phyloP scores from a whole-genome alignment of 768 basidiomycete species.

The Pisolithus tinctorius region DNA sequence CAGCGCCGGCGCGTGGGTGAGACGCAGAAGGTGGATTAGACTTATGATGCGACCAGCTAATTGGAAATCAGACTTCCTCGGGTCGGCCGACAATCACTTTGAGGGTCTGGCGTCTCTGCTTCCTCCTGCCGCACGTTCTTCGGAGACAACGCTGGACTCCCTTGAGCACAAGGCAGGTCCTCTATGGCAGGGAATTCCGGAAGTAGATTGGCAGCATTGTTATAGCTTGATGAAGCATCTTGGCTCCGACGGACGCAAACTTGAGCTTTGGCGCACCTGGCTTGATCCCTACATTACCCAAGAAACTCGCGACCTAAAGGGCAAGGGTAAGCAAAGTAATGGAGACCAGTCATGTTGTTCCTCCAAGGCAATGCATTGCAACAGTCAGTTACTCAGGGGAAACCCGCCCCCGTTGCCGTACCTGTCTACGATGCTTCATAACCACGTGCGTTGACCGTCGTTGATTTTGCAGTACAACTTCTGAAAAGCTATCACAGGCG shows the following conservation, averaged over 20 bases:
- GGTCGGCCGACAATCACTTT: slow-evolving; percentile 1
- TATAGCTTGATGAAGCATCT: slow-evolving; percentile 44
- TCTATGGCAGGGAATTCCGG: slow-evolving; percentile 48
- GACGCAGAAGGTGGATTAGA: slow-evolving; percentile 76
- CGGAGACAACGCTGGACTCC: slow-evolving; percentile 8
- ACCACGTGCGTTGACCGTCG: slow-evolving; percentile 43
- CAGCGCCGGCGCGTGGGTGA: slow-evolving; percentile 66
- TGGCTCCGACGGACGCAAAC: slow-evolving; percentile 61
- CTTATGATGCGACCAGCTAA: slow-evolving; percentile 70
- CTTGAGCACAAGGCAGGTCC: slow-evolving; percentile 24
- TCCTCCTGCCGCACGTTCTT: slow-evolving; percentile 25
- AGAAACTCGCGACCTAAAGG: slow-evolving; percentile 17
- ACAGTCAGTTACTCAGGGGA: not conserved
- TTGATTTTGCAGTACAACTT: slow-evolving; percentile 1
- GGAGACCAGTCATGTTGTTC: slow-evolving; percentile 23
- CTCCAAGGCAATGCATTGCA: not conserved
- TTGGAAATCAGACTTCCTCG: slow-evolving; percentile 2
- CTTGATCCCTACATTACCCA: slow-evolving; percentile 35
- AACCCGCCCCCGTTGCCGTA: slow-evolving; percentile 31
- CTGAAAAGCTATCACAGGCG: slow-evolving; percentile 35
- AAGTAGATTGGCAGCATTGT: slow-evolving; percentile 57
- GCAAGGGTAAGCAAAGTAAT: slow-evolving; percentile 40
- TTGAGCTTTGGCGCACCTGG: slow-evolving; percentile 76
- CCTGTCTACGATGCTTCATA: slow-evolving; percentile 45
- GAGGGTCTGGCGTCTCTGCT: not conserved